A percentile compares a stretch with the other conserved stretches of the same genome.
phyloP scores from a whole-genome alignment of 306 rosid genomes.

The Begonia peltatifolia region DNA sequence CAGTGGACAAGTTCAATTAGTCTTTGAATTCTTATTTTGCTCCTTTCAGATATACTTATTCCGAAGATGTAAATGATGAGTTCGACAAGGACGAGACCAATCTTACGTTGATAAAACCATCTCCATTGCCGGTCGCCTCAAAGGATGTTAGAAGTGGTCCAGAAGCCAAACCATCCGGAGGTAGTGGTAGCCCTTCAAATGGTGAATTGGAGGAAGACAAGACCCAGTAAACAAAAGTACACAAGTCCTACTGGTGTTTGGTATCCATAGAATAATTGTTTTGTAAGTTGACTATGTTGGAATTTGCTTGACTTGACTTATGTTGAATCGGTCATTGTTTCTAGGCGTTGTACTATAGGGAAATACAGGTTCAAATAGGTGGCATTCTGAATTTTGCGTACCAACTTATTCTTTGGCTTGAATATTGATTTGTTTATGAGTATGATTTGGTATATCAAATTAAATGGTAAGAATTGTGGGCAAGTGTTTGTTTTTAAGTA shows the following conservation, averaged over 20 bases:
- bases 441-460: no score
- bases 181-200: constrained; percentile 27
- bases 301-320: neutral
- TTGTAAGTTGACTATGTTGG: constrained; percentile 3
- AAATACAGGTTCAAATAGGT: no score
- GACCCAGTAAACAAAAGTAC: constrained; percentile 35
- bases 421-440: no score
- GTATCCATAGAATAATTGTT: constrained; percentile 14
- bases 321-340: neutral
- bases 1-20: no score
- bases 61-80: constrained; percentile 56
- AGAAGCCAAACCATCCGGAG: constrained; percentile 34
- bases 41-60: constrained; percentile 56
- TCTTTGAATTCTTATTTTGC: neutral
- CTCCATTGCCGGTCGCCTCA: constrained; percentile 33
- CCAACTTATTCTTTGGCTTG: no score
- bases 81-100: constrained; percentile 72
- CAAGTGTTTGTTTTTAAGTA: no score
- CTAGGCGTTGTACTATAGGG: no score
- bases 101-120: constrained; percentile 76
- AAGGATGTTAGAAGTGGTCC: constrained; percentile 39
- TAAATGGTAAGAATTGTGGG: no score
- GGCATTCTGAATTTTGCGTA: no score
- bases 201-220: constrained; percentile 81
- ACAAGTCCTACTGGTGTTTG: constrained; percentile 10